Base-by-base conservation (phyloP, 371 early-diverging fungal species). In the Zychaea mexicana region DNA sequence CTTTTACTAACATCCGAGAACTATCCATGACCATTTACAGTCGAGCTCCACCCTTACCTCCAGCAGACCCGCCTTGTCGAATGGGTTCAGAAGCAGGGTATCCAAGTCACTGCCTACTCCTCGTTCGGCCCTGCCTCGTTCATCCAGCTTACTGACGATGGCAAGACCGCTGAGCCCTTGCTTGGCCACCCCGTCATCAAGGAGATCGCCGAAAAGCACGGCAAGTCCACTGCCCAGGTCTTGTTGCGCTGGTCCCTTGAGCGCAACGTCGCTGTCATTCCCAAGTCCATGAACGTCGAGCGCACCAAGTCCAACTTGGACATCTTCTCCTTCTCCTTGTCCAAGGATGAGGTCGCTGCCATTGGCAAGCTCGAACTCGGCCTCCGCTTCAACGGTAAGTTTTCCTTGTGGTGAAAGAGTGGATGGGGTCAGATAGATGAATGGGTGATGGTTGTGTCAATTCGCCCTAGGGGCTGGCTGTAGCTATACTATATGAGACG, bases 31-130 rank as follows among this genome's bases (percentile, higher is more conserved):
- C n/a, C 13, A 22, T 17, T 26, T 42, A 90, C 90, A 79, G 73
- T 84, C 22, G 85, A 90, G 63, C 66, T 83, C n/a, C 85, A 88
- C 67, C 90, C 89, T 12, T 85, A 87, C 64, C 74, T 88, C 39
- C 80, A 79, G 54, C 88, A 89, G 46, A 60, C 68, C 22, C 67
- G 71, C 2, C 62, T 85, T 10, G 68, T 82, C 61, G 26, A 60
- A 46, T 63, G 64, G 61, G 72, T 69, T 28, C 58, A 81, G 52
- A 65, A 67, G 58, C 61, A 79, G 54, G 74, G 75, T 39, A 66
- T 83, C 31, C 74, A 74, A 53, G 67, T 83, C 28, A 80, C 77
- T 1, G 83, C 77, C 13, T 83, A 80, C 68, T 75, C 77, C 21
- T 71, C 72, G 61, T 73, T 83, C 61, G 79, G 79, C 22, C 75